Evolutionary conservation across 2,329 filamentous ascomycete species (phyloP).

Genomic region (Claviceps capensis): DNA sequence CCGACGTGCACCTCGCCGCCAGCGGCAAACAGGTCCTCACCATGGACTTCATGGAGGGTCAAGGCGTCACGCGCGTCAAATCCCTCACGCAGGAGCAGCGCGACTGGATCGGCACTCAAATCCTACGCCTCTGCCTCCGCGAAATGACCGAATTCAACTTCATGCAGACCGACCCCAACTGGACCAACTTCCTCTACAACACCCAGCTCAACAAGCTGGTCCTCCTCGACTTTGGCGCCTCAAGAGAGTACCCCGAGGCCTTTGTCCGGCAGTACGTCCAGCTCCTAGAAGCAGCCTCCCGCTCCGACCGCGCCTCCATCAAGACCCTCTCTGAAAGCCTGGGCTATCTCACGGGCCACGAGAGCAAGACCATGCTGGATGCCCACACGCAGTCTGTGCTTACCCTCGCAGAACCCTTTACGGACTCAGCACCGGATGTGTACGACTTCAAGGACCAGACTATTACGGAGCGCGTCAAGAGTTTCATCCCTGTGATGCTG

Average conservation of each 20-base stretch:
- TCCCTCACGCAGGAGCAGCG: constrained; percentile 68
- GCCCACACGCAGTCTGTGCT: constrained; percentile 82
- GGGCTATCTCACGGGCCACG: constrained; percentile 85
- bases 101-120: constrained; percentile 93
- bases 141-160: constrained; percentile 92
- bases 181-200: constrained; percentile 98
- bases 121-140: constrained; percentile 78
- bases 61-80: constrained; percentile 68
- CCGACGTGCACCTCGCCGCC: constrained; percentile 62
- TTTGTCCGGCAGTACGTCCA: constrained; percentile 73
- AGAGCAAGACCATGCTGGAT: constrained; percentile 73
- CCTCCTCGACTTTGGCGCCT: constrained; percentile 90
- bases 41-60: constrained; percentile 80
- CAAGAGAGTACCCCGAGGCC: constrained; percentile 64
- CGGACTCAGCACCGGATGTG: constrained; percentile 57
- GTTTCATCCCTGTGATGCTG: constrained; percentile 85
- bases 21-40: constrained; percentile 80
- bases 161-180: constrained; percentile 99
- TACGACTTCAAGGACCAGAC: constrained; percentile 94
- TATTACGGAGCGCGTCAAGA: constrained; percentile 84
- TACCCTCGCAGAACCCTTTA: constrained; percentile 86
- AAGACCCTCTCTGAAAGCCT: constrained; percentile 58
- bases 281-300: constrained; percentile 68
- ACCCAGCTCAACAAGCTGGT: constrained; percentile 57
- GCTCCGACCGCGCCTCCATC: constrained; percentile 49